Conservation (phyloP, 225 moss, liverwort and hornwort genomes). For the Polytrichum formosum region DNA sequence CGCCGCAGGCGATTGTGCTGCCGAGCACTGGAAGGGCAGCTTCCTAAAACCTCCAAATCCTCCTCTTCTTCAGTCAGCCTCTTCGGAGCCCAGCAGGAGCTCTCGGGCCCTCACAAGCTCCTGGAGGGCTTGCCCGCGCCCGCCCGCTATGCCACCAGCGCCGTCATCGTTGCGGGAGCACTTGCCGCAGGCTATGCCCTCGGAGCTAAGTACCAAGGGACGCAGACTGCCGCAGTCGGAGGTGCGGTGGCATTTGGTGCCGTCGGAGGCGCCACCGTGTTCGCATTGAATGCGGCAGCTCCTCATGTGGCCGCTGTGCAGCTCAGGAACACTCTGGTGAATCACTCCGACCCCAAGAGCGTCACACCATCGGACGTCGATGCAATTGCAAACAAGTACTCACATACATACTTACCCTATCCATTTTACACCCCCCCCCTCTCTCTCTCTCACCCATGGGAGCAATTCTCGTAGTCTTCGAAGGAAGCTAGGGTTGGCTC, state of each 20-base stretch:
- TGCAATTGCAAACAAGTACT: constrained; percentile 61
- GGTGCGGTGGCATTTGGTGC: constrained; percentile 85
- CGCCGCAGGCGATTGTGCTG: constrained; percentile 19
- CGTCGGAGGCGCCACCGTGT: constrained; percentile 63
- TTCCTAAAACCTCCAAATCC: constrained; percentile 17
- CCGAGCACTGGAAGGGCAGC: constrained; percentile 37
- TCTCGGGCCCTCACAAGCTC: constrained; percentile 63
- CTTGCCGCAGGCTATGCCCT: constrained; percentile 78
- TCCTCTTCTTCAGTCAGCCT: constrained; percentile 29
- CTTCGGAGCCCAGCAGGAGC: constrained; percentile 73
- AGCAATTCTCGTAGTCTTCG: too few species aligned
- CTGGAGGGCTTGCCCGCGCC: constrained; percentile 82
- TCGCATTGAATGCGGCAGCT: constrained; percentile 75
- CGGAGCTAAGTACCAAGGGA: constrained; percentile 53
- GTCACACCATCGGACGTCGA: constrained; percentile 66
- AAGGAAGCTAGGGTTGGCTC: not conserved
- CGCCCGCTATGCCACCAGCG: constrained; percentile 64
- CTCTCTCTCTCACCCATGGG: too few species aligned
- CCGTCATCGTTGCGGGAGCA: constrained; percentile 80
- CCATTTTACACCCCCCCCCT: too few species aligned
- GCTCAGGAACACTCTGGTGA: constrained; percentile 74
- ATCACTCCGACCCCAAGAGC: constrained; percentile 65
- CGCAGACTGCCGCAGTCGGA: constrained; percentile 52
- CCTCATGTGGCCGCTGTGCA: constrained; percentile 86
- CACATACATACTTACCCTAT: too few species aligned